Percentiles rank a stretch among this genome's conserved stretches.
These are phyloP conservation scores for Coniochaeta sp. DNA, from an alignment of 2,329 filamentous ascomycete genomes.

Conservation along the genomic window DNA sequence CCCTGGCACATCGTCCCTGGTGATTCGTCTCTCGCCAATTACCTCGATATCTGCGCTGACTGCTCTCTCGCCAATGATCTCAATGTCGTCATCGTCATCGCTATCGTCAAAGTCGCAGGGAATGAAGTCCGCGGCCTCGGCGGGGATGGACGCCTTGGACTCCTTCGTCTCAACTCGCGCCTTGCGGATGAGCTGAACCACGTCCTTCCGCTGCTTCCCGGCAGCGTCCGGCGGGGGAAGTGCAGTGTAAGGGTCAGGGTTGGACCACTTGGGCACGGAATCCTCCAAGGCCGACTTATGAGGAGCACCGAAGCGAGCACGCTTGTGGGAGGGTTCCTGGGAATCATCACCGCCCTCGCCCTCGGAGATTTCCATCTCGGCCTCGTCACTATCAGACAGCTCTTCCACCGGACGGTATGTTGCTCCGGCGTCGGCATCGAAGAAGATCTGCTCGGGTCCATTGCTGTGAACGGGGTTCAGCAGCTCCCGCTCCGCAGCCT, in stretches of 20 bases:
- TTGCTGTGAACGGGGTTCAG: conserved; percentile 34
- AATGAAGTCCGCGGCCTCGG: conserved; percentile 76
- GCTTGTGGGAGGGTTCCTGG: conserved; percentile 34
- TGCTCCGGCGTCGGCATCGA: conserved; percentile 34
- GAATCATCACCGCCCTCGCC: conserved; percentile 29
- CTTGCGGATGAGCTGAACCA: conserved; percentile 88
- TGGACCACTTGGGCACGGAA: conserved; percentile 76
- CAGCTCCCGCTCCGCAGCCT: conserved; percentile 41
- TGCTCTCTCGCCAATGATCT: too few species aligned
- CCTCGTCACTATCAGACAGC: conserved; percentile 56
- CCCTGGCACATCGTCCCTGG: background rate
- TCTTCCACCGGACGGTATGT: conserved; percentile 51
- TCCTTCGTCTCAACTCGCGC: conserved; percentile 59
- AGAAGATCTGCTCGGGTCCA: conserved; percentile 38
- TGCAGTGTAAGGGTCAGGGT: conserved; percentile 88
- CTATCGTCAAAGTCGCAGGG: conserved; percentile 67
- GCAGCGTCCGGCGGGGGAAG: conserved; percentile 73
- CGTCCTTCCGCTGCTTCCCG: conserved; percentile 70
- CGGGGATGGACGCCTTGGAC: conserved; percentile 39
- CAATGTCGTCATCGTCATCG: conserved; percentile 29
- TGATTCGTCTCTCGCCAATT: background rate
- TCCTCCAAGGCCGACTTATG: conserved; percentile 29
- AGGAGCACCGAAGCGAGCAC: conserved; percentile 25
- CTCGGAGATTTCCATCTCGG: conserved; percentile 58
- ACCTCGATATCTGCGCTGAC: conserved; percentile 7